Conservation (phyloP, 2,329 filamentous ascomycete genomes). For the Neodidymelliopsis sp. region DNA sequence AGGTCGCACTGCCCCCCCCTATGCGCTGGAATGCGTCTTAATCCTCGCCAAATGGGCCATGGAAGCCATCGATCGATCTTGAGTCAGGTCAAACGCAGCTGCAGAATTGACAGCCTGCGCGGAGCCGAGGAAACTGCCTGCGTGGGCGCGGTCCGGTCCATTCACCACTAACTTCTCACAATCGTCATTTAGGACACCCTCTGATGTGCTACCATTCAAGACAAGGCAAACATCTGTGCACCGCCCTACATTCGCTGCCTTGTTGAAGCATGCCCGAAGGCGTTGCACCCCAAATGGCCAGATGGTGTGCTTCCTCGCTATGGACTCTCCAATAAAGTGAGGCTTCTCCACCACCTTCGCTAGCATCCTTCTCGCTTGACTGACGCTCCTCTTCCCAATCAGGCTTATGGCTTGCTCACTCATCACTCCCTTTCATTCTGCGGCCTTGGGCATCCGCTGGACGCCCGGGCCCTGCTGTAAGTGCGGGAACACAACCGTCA, state of each 20-base stretch:
- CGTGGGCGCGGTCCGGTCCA: conserved; percentile 11
- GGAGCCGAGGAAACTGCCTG: conserved; percentile 28
- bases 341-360: conserved; percentile 23
- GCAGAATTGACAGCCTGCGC: conserved; percentile 12
- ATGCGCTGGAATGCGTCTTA: conserved; percentile 19
- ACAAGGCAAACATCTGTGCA: conserved; percentile 28
- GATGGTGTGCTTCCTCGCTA: conserved; percentile 27
- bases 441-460: conserved; percentile 16
- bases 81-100: conserved; percentile 7
- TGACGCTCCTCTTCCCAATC: conserved; percentile 26
- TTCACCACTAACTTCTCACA: conserved; percentile 15
- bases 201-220: conserved; percentile 21
- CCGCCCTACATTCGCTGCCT: conserved; percentile 38
- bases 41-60: conserved; percentile 3
- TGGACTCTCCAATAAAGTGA: conserved; percentile 31
- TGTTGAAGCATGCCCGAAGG: conserved; percentile 18
- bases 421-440: conserved; percentile 28
- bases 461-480: conserved; percentile 29
- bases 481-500: conserved; percentile 35
- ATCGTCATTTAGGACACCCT: conserved; percentile 13
- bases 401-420: conserved; percentile 26
- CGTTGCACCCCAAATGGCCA: conserved; percentile 37
- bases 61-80: conserved; percentile 15
- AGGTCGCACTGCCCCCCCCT: conserved; percentile 45
- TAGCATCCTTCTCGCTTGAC: conserved; percentile 18